phyloP scores from a whole-genome alignment of 2,329 filamentous ascomycete species.

The Phyllosticta paracitricarpa region DNA sequence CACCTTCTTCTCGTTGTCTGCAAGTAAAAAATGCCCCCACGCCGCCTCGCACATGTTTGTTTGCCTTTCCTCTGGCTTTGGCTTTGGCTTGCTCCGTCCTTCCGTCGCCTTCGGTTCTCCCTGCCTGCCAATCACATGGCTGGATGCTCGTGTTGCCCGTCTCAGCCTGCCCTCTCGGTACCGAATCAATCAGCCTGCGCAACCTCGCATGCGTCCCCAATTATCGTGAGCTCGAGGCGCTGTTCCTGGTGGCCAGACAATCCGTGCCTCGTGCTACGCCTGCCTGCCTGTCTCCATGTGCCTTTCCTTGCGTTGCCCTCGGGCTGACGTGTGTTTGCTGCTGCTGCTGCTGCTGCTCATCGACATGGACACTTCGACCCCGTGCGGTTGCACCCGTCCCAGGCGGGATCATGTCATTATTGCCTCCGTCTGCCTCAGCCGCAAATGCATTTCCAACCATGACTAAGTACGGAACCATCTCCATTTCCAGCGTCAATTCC shows the following conservation, averaged over 20 bases:
- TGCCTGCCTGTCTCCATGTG: background rate
- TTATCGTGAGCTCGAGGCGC: background rate
- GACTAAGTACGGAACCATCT: background rate
- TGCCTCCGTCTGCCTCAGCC: background rate
- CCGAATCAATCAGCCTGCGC: background rate
- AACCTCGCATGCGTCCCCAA: background rate
- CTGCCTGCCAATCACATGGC: background rate
- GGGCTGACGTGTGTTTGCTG: background rate
- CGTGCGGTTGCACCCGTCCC: conserved; percentile 15
- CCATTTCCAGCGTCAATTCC: too few relatives aligned
- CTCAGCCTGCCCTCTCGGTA: background rate
- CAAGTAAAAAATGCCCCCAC: too few relatives aligned
- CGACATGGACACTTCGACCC: too few relatives aligned
- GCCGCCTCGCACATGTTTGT: background rate
- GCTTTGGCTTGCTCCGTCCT: background rate
- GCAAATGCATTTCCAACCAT: background rate
- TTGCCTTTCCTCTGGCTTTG: too few relatives aligned
- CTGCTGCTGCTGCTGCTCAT: conserved; percentile 13
- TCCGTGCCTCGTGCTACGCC: background rate
- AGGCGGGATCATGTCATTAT: conserved; percentile 20
- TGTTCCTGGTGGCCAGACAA: background rate
- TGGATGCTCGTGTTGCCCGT: background rate
- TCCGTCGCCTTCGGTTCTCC: background rate
- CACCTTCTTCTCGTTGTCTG: too few relatives aligned
- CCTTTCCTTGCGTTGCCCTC: background rate